Base-by-base conservation (phyloP, 352 stramenopile species). In the Pythium rhizo-oryzae region DNA sequence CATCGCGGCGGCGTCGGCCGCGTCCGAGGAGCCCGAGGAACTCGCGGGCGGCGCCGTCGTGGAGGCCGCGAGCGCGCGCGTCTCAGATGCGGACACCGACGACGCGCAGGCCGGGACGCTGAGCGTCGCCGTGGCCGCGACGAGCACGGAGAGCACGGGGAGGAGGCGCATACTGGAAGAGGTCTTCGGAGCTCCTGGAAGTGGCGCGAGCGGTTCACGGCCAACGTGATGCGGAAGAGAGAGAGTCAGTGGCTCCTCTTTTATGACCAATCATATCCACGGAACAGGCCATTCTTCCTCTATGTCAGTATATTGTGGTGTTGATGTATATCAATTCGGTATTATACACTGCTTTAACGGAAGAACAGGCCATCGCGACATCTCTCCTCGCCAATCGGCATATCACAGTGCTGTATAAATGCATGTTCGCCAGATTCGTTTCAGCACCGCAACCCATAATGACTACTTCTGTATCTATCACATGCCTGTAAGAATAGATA, bases 181-280 rank as follows among this genome's bases (percentile, higher is more conserved):
- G 57, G 23, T 56, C 23, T 62, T 53, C 9, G 41, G 57, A 55
- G 46, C 39, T 63, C 56, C 18, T 54, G 11, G 37, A 43, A 18
- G 2, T 43, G 11, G 37, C 2, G 37, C 15, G 37, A 18, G 37
- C 37, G 9, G 37, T 43, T 33, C 28, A 33, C n/a, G 28, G 28
- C 28, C 3, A 33, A 33, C 28, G 2, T 33, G 28, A 33, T 33
- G 28, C 28, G 28, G 28, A 33, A 33, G 15, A 43, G 37, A 43
- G 53, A 44, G 33, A 59, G 49, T 55, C 49, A 55, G 49, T 30
- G 49, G 28, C 21, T 19, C 4, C 49, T 43, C 37, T 2, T 12
- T 43, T 43, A 16, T 9, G 13, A 18, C 37, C 37, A 43, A 43
- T 43, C 9, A 18, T 18, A 43, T n/a, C n/a, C n/a, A n/a, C n/a